Evolutionary conservation across 768 basidiomycete genomes (phyloP), one percentile per base, ranked within the genome.

Genomic region (Lactifluus hygrophoroides): DNA sequence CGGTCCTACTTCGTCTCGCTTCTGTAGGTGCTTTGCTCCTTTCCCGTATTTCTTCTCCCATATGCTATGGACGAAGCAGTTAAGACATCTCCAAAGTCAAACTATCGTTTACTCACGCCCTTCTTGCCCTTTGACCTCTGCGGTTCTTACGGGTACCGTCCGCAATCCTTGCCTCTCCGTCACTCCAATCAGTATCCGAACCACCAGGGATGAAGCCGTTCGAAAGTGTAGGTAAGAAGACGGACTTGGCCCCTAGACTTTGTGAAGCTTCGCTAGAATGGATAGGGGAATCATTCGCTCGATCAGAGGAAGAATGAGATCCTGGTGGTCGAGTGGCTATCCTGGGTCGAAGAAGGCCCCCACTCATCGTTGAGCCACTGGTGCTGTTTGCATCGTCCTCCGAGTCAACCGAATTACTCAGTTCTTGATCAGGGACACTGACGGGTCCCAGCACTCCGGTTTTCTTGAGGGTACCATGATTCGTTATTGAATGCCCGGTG

Each of bases 21-120:
- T 86, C 72, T 88, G 87, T 72, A 94, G 80, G 70, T 98, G 95
- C 69, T 95, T 96, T 23, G 95, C 94, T 60, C 85, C 82, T 60
- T 77, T 80, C 48, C 95, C 95, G 66, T 83, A 98, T 71, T 94
- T 97, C 74, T 93, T 94, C 73, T 97, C 95, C 94, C 95, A 97
- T 64, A 98, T 96, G 2, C 94, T 97, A 51, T 38, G 38, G 8
- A 9, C 2, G 30, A 16, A 17, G 14, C 43, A 28, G 8, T 19
- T 57, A 16, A 48, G 19, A 37, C 10, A 10, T 21, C 32, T n/a
- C 23, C 17, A 16, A 40, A 45, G 16, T 38, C 28, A 43, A 19
- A 37, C 42, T 40, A 34, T 38, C 51, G 7, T 4, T 10, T 11
- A 86, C 94, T 80, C 70, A 96, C 96, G 89, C 90, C 74, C 87